Evolutionary conservation across 139 green algal genomes (phyloP).

Genomic region (Desmodesmus armatus): DNA sequence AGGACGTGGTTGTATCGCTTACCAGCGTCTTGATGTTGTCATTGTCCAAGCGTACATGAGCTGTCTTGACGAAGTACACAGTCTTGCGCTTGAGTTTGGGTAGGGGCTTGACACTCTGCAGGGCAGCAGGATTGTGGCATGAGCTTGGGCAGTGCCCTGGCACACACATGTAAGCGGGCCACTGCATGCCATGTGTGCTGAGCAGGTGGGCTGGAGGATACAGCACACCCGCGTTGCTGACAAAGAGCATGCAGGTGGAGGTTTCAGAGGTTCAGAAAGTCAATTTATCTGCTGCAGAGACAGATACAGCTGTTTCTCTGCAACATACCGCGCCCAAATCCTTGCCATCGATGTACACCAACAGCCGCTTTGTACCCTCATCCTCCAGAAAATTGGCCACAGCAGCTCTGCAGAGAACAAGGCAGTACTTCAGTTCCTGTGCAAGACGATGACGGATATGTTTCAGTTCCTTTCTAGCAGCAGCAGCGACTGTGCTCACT

Average conservation of each 20-base stretch:
- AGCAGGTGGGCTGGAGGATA: neutral
- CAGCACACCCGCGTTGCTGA: neutral
- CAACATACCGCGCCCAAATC: conserved; percentile 74
- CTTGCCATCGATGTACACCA: conserved; percentile 80
- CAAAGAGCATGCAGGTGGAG: too few relatives aligned
- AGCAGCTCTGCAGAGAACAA: conserved; percentile 51
- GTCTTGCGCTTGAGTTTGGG: conserved; percentile 86
- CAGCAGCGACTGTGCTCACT: conserved; percentile 55
- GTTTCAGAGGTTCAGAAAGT: too few relatives aligned
- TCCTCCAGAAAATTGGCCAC: conserved; percentile 73
- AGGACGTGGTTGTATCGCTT: neutral
- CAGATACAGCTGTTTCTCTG: conserved; percentile 24
- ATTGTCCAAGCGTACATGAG: conserved; percentile 63
- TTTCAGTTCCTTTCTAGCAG: neutral
- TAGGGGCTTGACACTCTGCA: conserved; percentile 74
- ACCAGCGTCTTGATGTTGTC: conserved; percentile 79
- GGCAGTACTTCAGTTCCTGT: too few relatives aligned
- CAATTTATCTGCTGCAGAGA: too few relatives aligned
- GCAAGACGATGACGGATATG: neutral
- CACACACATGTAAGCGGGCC: too few relatives aligned
- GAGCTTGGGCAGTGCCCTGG: too few relatives aligned
- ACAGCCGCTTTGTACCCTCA: conserved; percentile 55
- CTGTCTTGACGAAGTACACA: conserved; percentile 87
- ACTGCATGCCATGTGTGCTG: neutral
- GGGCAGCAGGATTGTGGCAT: neutral